These are phyloP conservation scores for Saccharata proteae DNA, from an alignment of 2,329 filamentous ascomycete species.

Conservation along the genomic window DNA sequence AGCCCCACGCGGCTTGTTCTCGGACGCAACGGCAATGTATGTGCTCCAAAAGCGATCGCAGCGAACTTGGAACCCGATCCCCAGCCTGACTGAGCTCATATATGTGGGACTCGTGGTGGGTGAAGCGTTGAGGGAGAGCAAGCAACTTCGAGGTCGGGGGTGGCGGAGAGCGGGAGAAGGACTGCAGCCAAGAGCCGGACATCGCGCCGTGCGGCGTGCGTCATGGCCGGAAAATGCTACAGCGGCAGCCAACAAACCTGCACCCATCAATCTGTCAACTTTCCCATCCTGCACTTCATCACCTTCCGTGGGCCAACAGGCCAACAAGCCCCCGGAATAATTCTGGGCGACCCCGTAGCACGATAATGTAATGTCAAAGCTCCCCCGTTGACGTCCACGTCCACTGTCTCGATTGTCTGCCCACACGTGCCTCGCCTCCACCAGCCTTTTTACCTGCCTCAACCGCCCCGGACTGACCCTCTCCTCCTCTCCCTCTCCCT, in stretches of 20 bases:
- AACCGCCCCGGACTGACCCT: constrained; percentile 1
- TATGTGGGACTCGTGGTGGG: background rate
- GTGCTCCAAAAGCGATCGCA: too few relatives aligned
- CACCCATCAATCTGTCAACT: too few relatives aligned
- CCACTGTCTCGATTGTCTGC: background rate
- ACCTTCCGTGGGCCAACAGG: background rate
- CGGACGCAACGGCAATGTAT: too few relatives aligned
- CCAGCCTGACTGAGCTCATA: constrained; percentile 1
- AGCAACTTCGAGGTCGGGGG: constrained; percentile 1
- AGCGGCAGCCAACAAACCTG: too few relatives aligned
- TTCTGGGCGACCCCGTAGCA: too few relatives aligned
- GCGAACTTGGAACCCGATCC: too few relatives aligned
- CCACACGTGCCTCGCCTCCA: background rate
- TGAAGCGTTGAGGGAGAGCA: background rate
- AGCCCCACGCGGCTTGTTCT: too few relatives aligned
- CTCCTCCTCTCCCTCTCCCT: constrained; percentile 2
- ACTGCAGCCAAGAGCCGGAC: constrained; percentile 2
- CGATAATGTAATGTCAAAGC: too few relatives aligned
- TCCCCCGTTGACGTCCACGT: background rate
- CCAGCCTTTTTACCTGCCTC: background rate
- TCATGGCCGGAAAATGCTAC: too few relatives aligned
- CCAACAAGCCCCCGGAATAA: constrained; percentile 3
- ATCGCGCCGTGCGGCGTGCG: constrained; percentile 7
- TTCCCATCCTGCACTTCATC: background rate
- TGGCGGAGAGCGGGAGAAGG: constrained; percentile 1